Evolutionary conservation across 2,329 filamentous ascomycete genomes (phyloP), one percentile per base, ranked within the genome.

Genomic region (Monilinia vaccinii-corymbosi): DNA sequence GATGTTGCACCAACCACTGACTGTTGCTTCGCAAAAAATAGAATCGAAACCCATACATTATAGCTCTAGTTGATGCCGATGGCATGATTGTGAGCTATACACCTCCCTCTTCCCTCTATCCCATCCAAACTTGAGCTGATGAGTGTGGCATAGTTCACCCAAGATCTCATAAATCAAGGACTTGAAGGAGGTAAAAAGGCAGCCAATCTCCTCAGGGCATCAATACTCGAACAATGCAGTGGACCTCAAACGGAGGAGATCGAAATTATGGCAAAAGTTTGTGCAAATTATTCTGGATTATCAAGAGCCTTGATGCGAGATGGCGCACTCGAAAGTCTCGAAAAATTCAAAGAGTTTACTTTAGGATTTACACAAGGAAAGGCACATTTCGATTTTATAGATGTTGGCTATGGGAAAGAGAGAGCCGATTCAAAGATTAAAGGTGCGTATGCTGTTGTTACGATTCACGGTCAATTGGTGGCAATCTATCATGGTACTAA

Each of bases 31-130:
- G n/a, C n/a, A n/a, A n/a, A 11, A 48, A n/a, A n/a, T 60, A 70
- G 70, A 71, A 71, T 63, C 75, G 73, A 53, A 85, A 84, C 71
- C 76, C 79, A 45, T 87, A 87, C 70, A 75, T 85, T 67, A 71
- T 82, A 64, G 77, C 85, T 44, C 69, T 86, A 65, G 79, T 87
- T 65, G 84, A 87, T 69, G 84, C 83, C 42, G 80, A 87, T 70
- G 81, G 82, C 48, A 76, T 85, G 61, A 74, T 85, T 70, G 83
- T 86, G 69, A 70, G 76, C 65, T 23, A 23, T 25, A 56, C 48
- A n/a, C n/a, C n/a, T n/a, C n/a, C n/a, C 31, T 18, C 9, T 14
- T 46, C 56, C 44, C 4, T 58, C 66, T 58, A 68, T 67, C 55
- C 42, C 55, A 47, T 60, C 46, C 57, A 25, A 34, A 31, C 18